A percentile compares a stretch with the other conserved stretches of the same genome.
Conservation (phyloP, 2,329 filamentous ascomycete genomes). For the Penicillium sp. region DNA sequence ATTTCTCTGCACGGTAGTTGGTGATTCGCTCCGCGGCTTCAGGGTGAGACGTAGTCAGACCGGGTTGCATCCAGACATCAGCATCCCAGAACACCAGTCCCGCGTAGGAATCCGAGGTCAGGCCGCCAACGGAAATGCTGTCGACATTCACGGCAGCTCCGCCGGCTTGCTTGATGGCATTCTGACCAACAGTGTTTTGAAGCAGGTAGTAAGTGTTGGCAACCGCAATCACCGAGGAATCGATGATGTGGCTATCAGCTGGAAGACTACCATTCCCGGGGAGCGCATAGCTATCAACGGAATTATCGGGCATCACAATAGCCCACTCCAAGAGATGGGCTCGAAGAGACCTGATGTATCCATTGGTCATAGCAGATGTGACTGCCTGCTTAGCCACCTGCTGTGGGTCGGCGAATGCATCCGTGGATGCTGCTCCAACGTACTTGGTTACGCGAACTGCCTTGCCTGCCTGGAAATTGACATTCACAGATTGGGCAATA, state of each 20-base stretch:
- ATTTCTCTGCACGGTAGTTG: slow-evolving; percentile 61
- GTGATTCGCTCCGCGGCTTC: slow-evolving; percentile 61
- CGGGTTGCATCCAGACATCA: slow-evolving; percentile 67
- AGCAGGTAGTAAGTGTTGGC: slow-evolving; percentile 49
- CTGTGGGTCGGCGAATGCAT: slow-evolving; percentile 62
- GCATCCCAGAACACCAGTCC: slow-evolving; percentile 66
- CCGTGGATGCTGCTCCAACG: slow-evolving; percentile 65
- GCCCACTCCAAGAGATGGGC: slow-evolving; percentile 64
- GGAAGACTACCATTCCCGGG: slow-evolving; percentile 59
- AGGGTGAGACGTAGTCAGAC: slow-evolving; percentile 63
- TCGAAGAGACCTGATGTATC: slow-evolving; percentile 55
- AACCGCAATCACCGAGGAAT: slow-evolving; percentile 51
- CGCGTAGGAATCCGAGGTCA: slow-evolving; percentile 66
- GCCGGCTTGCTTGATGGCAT: slow-evolving; percentile 52
- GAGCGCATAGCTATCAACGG: slow-evolving; percentile 62
- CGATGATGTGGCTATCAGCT: slow-evolving; percentile 54
- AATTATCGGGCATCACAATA: slow-evolving; percentile 57
- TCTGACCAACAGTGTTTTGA: slow-evolving; percentile 52
- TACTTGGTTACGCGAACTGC: slow-evolving; percentile 62
- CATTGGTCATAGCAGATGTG: slow-evolving; percentile 48
- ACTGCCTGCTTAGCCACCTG: slow-evolving; percentile 56
- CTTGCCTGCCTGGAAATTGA: slow-evolving; percentile 54
- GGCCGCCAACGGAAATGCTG: slow-evolving; percentile 66
- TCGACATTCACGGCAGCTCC: slow-evolving; percentile 56
- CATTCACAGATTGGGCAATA: slow-evolving; percentile 59